Percentiles rank a stretch among this genome's conserved stretches.
Evolutionary conservation across 1,139 yeast species (phyloP).

Genomic region (Hemisphaericaspora subhashii): DNA sequence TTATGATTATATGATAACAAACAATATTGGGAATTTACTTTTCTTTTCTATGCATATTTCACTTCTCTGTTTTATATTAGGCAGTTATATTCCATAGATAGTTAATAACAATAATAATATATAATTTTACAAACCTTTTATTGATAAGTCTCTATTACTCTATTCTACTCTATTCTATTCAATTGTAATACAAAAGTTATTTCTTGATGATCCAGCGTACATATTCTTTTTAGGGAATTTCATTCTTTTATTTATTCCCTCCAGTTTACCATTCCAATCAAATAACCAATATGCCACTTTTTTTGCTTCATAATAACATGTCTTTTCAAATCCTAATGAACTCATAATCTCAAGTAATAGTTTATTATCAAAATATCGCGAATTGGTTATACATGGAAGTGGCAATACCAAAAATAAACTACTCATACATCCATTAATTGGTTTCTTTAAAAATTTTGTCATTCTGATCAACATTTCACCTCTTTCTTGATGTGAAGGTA

Average conservation of each 20-base stretch:
- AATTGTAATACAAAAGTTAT: slow-evolving; percentile 58
- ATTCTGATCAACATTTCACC: slow-evolving; percentile 76
- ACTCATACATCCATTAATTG: slow-evolving; percentile 21
- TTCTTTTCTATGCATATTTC: too few species aligned
- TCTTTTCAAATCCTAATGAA: slow-evolving; percentile 55
- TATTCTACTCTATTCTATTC: slow-evolving; percentile 1
- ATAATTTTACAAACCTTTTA: too few species aligned
- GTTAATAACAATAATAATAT: too few species aligned
- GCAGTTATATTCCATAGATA: too few species aligned
- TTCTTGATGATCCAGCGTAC: slow-evolving; percentile 53
- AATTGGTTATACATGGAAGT: slow-evolving; percentile 78
- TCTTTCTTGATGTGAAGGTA: slow-evolving; percentile 66
- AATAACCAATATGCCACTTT: slow-evolving; percentile 82
- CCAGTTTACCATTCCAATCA: slow-evolving; percentile 43
- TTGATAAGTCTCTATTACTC: neutral
- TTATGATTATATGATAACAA: neutral
- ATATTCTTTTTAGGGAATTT: slow-evolving; percentile 46
- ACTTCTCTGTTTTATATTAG: too few species aligned
- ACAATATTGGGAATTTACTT: too few species aligned
- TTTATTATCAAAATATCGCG: slow-evolving; percentile 66
- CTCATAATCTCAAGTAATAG: slow-evolving; percentile 49
- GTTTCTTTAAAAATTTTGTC: slow-evolving; percentile 51
- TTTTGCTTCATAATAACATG: slow-evolving; percentile 56
- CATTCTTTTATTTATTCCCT: slow-evolving; percentile 8
- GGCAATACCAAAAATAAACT: slow-evolving; percentile 80